A percentile compares a stretch with the other conserved stretches of the same genome.
Conservation (phyloP, 345 rosid species). For the Hibiscus mutabilis region DNA sequence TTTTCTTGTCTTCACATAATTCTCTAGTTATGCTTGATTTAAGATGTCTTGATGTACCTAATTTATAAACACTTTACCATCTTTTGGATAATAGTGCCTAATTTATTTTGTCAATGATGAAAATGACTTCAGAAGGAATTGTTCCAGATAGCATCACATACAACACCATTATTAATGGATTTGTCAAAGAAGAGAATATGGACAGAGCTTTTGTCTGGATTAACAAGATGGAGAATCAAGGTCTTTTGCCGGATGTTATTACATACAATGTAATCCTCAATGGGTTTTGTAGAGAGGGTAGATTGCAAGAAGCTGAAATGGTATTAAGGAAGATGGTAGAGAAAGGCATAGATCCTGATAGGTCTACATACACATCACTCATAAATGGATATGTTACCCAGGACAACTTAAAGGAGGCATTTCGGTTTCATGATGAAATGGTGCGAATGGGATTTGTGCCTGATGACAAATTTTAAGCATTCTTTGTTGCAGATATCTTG, state of each 20-base stretch:
- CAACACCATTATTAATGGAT: slow-evolving; percentile 66
- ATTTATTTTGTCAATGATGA: too few relatives aligned
- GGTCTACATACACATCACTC: slow-evolving; percentile 54
- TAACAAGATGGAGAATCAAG: slow-evolving; percentile 57
- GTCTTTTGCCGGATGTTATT: slow-evolving; percentile 46
- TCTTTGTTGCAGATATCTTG: not conserved
- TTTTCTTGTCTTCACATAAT: not conserved
- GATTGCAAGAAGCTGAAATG: slow-evolving; percentile 65
- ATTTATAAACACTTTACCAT: too few relatives aligned
- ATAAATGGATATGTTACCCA: slow-evolving; percentile 71
- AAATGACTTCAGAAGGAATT: slow-evolving; percentile 55
- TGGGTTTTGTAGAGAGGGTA: slow-evolving; percentile 70
- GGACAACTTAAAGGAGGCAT: slow-evolving; percentile 72
- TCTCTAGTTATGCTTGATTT: slow-evolving; percentile 15
- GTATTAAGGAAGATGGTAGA: slow-evolving; percentile 48
- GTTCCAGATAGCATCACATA: slow-evolving; percentile 52
- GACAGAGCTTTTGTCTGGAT: slow-evolving; percentile 49
- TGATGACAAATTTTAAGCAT: slow-evolving; percentile 48
- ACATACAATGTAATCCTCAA: slow-evolving; percentile 56
- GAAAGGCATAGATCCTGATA: slow-evolving; percentile 59
- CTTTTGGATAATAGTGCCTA: too few relatives aligned
- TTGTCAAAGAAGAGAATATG: slow-evolving; percentile 62
- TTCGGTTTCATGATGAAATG: slow-evolving; percentile 84
- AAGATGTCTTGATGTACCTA: not conserved
- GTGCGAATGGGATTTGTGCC: slow-evolving; percentile 72